Percentiles rank a stretch among this genome's conserved stretches.
phyloP scores from a whole-genome alignment of 2,329 filamentous ascomycete species.

The Didymella lethalis region DNA sequence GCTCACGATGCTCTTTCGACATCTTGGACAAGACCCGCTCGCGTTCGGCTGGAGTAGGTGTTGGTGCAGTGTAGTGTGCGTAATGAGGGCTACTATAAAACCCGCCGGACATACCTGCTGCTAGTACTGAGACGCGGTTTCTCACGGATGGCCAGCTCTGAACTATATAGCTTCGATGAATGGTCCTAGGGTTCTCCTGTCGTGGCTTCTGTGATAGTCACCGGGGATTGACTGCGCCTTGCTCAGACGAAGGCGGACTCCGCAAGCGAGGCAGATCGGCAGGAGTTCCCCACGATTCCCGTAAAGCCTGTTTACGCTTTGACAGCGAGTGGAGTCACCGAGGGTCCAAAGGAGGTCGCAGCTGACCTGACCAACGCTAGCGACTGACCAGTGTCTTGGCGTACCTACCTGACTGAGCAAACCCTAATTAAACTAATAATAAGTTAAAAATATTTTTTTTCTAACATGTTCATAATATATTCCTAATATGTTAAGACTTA shows the following conservation, averaged over 20 bases:
- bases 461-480: too few species aligned
- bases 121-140: not conserved
- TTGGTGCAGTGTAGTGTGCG: not conserved
- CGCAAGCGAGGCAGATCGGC: conserved; percentile 9
- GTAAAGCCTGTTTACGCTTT: not conserved
- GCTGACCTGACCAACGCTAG: too few species aligned
- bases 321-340: not conserved
- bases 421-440: too few species aligned
- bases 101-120: not conserved
- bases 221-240: conserved; percentile 3
- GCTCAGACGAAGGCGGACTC: conserved; percentile 3
- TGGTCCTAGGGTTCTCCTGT: not conserved
- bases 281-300: not conserved
- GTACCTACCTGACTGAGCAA: too few species aligned
- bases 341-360: not conserved
- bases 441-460: too few species aligned
- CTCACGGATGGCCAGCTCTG: not conserved
- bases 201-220: not conserved
- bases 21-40: not conserved
- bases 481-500: too few species aligned
- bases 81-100: not conserved
- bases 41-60: not conserved
- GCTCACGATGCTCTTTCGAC: not conserved
- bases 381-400: too few species aligned
- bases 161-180: not conserved